phyloP scores from a whole-genome alignment of 2,329 filamentous ascomycete species.

The Aureobasidium namibiae region DNA sequence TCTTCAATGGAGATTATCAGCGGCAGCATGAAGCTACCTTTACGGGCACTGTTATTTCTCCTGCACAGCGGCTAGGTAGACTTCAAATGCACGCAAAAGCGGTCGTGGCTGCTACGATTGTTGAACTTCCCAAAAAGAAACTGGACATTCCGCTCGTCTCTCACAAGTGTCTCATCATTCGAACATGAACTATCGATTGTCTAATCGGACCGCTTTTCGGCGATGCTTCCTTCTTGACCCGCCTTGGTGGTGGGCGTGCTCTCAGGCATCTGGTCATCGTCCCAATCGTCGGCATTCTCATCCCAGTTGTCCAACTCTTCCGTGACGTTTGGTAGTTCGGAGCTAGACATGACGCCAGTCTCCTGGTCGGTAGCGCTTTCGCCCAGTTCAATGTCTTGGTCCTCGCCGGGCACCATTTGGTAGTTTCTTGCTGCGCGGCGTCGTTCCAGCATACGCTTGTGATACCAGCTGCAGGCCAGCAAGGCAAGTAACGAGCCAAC shows the following conservation, averaged over 20 bases:
- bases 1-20: constrained; percentile 7
- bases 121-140: constrained; percentile 11
- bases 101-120: constrained; percentile 11
- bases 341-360: constrained; percentile 38
- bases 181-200: neutral
- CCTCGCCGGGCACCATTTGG: constrained; percentile 56
- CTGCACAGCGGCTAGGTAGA: constrained; percentile 14
- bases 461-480: constrained; percentile 79
- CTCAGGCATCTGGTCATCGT: constrained; percentile 43
- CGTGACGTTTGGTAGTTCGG: constrained; percentile 60
- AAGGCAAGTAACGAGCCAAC: constrained; percentile 66
- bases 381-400: constrained; percentile 67
- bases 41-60: constrained; percentile 12
- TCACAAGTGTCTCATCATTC: neutral
- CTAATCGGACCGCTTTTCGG: constrained; percentile 36
- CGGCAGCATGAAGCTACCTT: constrained; percentile 12
- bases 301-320: constrained; percentile 91
- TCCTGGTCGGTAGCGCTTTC: constrained; percentile 39
- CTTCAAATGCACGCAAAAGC: constrained; percentile 13
- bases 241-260: constrained; percentile 20
- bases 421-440: constrained; percentile 68
- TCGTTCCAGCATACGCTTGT: constrained; percentile 88
- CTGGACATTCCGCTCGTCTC: neutral
- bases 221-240: constrained; percentile 23
- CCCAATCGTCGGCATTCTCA: constrained; percentile 68